These are phyloP conservation scores for Prunus padus DNA, from an alignment of 306 rosid genomes.

Conservation along the genomic window DNA sequence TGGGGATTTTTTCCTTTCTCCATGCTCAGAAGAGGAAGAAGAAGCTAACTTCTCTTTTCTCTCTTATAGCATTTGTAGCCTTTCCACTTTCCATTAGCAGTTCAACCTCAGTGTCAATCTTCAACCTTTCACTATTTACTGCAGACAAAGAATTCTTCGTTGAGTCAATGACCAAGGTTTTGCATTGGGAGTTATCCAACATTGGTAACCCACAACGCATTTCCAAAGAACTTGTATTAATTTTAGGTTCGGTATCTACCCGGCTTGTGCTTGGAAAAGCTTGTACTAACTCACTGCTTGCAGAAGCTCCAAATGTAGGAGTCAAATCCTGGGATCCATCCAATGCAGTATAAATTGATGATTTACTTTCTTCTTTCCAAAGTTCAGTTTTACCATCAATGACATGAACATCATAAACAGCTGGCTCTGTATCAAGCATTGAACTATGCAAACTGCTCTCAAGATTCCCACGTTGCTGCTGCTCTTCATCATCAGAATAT, in stretches of 20 bases:
- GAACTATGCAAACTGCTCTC: constrained; percentile 24
- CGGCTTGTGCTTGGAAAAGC: constrained; percentile 21
- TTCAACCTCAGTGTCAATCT: constrained; percentile 45
- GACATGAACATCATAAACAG: constrained; percentile 67
- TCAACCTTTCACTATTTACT: constrained; percentile 36
- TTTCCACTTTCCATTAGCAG: constrained; percentile 47
- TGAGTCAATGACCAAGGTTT: constrained; percentile 22
- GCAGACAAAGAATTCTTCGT: constrained; percentile 32
- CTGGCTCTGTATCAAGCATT: constrained; percentile 44
- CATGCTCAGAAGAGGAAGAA: constrained; percentile 31
- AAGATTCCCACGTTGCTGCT: constrained; percentile 24
- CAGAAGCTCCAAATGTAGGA: constrained; percentile 27
- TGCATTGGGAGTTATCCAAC: constrained; percentile 21
- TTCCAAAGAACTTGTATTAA: constrained; percentile 11
- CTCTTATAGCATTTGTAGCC: constrained; percentile 39
- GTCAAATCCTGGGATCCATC: constrained; percentile 21
- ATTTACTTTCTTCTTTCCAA: constrained; percentile 31
- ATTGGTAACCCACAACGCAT: neutral
- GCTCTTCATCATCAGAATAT: constrained; percentile 27
- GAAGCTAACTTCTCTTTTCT: constrained; percentile 32
- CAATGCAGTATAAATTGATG: constrained; percentile 25
- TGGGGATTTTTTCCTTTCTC: constrained; percentile 31
- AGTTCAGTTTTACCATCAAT: constrained; percentile 49
- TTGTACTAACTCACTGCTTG: constrained; percentile 11
- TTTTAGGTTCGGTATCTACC: constrained; percentile 6